Base-by-base conservation (phyloP, 495 filamentous ascomycete species). In the Pyrenopolyporus hunteri region DNA sequence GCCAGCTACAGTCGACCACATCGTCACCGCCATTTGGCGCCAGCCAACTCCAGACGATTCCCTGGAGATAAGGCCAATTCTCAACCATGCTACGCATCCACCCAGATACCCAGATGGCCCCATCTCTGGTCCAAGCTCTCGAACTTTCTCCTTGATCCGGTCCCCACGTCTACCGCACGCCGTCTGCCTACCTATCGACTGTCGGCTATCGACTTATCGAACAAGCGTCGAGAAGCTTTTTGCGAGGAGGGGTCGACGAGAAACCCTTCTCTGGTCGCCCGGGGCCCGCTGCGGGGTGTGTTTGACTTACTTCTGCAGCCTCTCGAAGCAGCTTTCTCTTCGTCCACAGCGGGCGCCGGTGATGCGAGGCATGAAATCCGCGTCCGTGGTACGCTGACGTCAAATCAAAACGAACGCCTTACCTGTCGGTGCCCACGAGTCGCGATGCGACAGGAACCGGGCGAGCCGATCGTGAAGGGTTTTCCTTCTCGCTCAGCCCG, bases 21-120 rank as follows among this genome's bases (percentile, higher is more conserved):
- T 71, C 48, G 69, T 71, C 69, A 71, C 69, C 69, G 69, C 69
- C 59, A 64, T 65, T 71, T 69, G 63, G 63, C 51, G 42, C 37
- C 44, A 37, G 46, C 62, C 62, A 51, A 51, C 45, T 36, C 50
- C 50, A 56, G 44, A 51, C 61, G 28, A 44, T 42, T 56, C 31
- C 19, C 14, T n/a, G 26, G 25, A 51, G 51, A 57, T 60, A 66
- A 60, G 25, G 37, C 57, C 39, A 60, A 45, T 45, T 64, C 56
- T 52, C 37, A 56, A n/a, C 54, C n/a, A 42, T 42, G 37, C 19
- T 22, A 42, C 23, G 10, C 28, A 2, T 31, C 42, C 46, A n/a
- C n/a, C n/a, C n/a, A n/a, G 31, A 17, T 22, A 31, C 60, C 33
- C 28, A 31, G 16, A 6, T 14, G 39, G 20, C 32, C 32, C 25